Conservation (phyloP, 2,329 filamentous ascomycete genomes). For the Alternaria triticina region DNA sequence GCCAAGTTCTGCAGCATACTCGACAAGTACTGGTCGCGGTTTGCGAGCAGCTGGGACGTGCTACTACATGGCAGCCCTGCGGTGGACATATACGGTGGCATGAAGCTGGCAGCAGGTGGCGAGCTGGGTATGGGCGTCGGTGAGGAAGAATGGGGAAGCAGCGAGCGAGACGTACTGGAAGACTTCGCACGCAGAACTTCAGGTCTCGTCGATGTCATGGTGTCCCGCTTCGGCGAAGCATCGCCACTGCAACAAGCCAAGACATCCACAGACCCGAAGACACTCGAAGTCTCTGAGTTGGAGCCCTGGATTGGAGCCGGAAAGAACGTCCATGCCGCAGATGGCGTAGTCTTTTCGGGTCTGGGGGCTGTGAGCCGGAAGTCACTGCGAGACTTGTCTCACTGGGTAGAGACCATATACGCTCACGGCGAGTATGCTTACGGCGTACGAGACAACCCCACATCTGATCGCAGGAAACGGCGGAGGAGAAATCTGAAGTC, state of each 20-base stretch:
- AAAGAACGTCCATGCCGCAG: slow-evolving; percentile 69
- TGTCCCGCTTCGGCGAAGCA: slow-evolving; percentile 79
- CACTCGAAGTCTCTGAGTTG: slow-evolving; percentile 26
- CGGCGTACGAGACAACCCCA: slow-evolving; percentile 80
- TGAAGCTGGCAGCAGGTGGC: slow-evolving; percentile 87
- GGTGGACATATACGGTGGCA: slow-evolving; percentile 76
- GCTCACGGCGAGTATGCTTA: slow-evolving; percentile 84
- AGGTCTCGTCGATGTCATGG: slow-evolving; percentile 85
- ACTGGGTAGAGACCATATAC: slow-evolving; percentile 91
- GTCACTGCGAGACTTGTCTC: slow-evolving; percentile 74
- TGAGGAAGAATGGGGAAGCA: slow-evolving; percentile 92
- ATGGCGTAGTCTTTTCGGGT: slow-evolving; percentile 87
- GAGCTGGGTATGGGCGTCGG: slow-evolving; percentile 94
- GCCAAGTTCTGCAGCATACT: slow-evolving; percentile 74
- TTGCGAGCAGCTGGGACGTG: slow-evolving; percentile 77
- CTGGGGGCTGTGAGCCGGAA: slow-evolving; percentile 73
- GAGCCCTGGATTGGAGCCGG: slow-evolving; percentile 78
- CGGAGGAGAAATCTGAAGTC: slow-evolving; percentile 47
- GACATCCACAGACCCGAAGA: slow-evolving; percentile 32
- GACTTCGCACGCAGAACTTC: slow-evolving; percentile 81
- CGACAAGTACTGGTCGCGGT: slow-evolving; percentile 80
- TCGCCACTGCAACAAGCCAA: slow-evolving; percentile 39
- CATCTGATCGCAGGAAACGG: slow-evolving; percentile 64
- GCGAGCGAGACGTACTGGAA: slow-evolving; percentile 90
- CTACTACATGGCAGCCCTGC: slow-evolving; percentile 88